phyloP scores from a whole-genome alignment of 352 stramenopile species.

The Phytophthora aleatoria region DNA sequence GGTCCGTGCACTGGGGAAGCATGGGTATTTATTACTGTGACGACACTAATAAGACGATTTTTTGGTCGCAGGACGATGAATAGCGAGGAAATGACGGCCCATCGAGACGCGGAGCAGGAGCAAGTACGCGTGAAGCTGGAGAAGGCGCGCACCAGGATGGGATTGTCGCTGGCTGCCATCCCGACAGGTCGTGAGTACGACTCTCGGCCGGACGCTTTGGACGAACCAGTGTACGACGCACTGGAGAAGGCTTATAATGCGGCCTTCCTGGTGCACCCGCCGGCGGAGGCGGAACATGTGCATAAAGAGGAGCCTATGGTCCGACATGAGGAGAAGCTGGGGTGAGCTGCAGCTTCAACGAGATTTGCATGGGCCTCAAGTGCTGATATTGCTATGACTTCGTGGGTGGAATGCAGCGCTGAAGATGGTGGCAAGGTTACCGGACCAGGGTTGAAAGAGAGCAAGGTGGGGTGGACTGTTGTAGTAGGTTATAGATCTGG shows the following conservation, averaged over 20 bases:
- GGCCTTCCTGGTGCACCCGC: constrained; percentile 41
- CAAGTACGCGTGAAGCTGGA: constrained; percentile 48
- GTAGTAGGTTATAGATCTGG: not conserved
- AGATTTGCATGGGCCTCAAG: constrained; percentile 6
- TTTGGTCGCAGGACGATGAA: not conserved
- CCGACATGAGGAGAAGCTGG: constrained; percentile 9
- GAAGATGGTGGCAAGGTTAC: not conserved
- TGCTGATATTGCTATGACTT: constrained; percentile 12
- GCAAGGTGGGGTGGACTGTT: constrained; percentile 13
- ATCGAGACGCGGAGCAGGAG: constrained; percentile 36
- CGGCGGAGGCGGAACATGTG: constrained; percentile 6
- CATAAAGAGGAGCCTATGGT: constrained; percentile 1
- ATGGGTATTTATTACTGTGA: not conserved
- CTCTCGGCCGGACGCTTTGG: constrained; percentile 32
- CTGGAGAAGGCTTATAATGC: constrained; percentile 67
- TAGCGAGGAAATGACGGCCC: constrained; percentile 8
- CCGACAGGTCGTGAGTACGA: constrained; percentile 69
- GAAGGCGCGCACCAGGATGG: constrained; percentile 40
- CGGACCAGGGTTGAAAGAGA: not conserved
- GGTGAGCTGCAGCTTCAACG: constrained; percentile 19
- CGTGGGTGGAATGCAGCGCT: constrained; percentile 8
- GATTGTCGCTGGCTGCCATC: constrained; percentile 33
- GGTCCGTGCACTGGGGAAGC: constrained; percentile 4
- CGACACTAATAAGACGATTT: not conserved
- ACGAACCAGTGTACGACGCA: constrained; percentile 51